These are phyloP conservation scores for Fraxinus cuspidata DNA, from an alignment of 257 asterid species.

Conservation along the genomic window DNA sequence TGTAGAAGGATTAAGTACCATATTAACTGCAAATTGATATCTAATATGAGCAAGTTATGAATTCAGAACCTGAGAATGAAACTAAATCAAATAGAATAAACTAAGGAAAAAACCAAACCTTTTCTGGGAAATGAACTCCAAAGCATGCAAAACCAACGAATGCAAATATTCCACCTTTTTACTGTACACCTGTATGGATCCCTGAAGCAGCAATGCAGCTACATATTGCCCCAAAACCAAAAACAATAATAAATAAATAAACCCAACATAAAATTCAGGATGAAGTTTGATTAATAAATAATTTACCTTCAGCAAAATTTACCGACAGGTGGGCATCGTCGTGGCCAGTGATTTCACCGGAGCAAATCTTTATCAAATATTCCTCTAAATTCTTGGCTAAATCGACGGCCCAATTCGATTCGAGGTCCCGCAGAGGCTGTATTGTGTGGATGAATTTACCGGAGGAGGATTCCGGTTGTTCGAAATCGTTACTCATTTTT, in stretches of 20 bases:
- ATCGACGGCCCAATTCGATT: constrained; percentile 90
- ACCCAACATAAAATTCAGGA: not conserved
- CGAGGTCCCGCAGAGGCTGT: constrained; percentile 80
- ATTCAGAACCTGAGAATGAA: constrained; percentile 10
- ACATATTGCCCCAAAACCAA: constrained; percentile 31
- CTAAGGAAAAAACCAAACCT: constrained; percentile 48
- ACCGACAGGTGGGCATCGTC: constrained; percentile 55
- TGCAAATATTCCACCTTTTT: constrained; percentile 93
- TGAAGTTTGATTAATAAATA: not conserved
- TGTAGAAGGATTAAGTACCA: not conserved
- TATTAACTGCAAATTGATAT: not conserved
- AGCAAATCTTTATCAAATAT: constrained; percentile 78
- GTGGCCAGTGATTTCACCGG: constrained; percentile 64
- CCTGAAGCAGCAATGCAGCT: constrained; percentile 99
- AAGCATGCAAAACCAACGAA: constrained; percentile 83
- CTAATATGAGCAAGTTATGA: not conserved
- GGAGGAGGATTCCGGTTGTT: constrained; percentile 47
- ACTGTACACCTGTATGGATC: constrained; percentile 93
- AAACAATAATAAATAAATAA: not conserved
- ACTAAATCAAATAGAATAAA: not conserved
- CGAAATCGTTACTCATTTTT: constrained; percentile 49
- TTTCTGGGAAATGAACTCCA: constrained; percentile 83
- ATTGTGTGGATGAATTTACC: constrained; percentile 59
- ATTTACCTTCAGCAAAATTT: constrained; percentile 90
- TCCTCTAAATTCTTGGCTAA: constrained; percentile 81